These are phyloP conservation scores for Cardiosporidium cionae DNA, from an alignment of 169 alveolate species.

Conservation along the genomic window DNA sequence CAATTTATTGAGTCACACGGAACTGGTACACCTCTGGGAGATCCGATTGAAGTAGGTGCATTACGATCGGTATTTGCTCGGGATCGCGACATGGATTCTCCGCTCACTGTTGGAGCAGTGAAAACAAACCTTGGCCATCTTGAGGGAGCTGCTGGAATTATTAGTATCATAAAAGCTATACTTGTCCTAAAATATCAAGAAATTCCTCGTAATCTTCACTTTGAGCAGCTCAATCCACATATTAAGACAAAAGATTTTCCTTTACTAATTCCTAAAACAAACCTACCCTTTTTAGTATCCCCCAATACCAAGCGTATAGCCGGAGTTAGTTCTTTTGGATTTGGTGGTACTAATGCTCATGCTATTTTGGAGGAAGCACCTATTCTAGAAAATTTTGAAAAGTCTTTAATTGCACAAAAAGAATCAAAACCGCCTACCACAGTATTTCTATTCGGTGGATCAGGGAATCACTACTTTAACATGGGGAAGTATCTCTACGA, in stretches of 20 bases:
- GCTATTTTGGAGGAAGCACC: constrained; percentile 42
- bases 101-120: constrained; percentile 49
- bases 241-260: constrained; percentile 2
- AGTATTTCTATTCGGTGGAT: constrained; percentile 44
- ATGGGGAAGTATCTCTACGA: constrained; percentile 44
- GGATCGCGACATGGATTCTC: constrained; percentile 31
- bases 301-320: constrained; percentile 20
- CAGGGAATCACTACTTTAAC: constrained; percentile 35
- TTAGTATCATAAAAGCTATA: constrained; percentile 51
- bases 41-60: constrained; percentile 63
- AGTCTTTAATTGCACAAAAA: not conserved
- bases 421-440: not conserved
- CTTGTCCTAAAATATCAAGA: constrained; percentile 24
- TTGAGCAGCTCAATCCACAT: constrained; percentile 34
- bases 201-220: constrained; percentile 50
- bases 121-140: constrained; percentile 59
- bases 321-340: constrained; percentile 61
- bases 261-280: constrained; percentile 3
- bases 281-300: not conserved
- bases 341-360: constrained; percentile 60
- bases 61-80: constrained; percentile 33
- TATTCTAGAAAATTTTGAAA: not conserved
- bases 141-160: constrained; percentile 63
- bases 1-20: constrained; percentile 51
- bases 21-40: constrained; percentile 64